A percentile compares a stretch with the other conserved stretches of the same genome.
Conservation (phyloP, 768 basidiomycete genomes). For the Agaricus blazei region DNA sequence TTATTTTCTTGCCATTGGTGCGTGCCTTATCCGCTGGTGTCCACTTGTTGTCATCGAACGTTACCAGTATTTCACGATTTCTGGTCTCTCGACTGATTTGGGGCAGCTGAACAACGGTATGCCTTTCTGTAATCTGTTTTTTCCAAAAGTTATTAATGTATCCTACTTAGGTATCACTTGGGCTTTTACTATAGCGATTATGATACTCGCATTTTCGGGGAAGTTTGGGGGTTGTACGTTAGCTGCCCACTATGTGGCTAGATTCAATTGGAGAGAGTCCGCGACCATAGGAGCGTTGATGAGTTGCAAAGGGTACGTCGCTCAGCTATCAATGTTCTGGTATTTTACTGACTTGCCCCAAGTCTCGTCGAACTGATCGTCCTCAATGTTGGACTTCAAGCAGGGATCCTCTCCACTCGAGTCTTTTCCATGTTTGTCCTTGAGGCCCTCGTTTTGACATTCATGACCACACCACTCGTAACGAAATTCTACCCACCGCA, state of each 20-base stretch:
- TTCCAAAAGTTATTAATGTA: background rate
- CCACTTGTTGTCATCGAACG: background rate
- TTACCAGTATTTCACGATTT: constrained; percentile 82
- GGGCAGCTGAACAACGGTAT: constrained; percentile 74
- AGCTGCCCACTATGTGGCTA: constrained; percentile 60
- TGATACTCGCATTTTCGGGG: constrained; percentile 70
- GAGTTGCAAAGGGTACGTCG: constrained; percentile 85
- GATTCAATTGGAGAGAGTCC: constrained; percentile 78
- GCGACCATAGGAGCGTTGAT: constrained; percentile 86
- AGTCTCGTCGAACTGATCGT: constrained; percentile 90
- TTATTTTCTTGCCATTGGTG: constrained; percentile 86
- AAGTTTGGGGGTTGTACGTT: constrained; percentile 86
- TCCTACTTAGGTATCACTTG: constrained; percentile 61
- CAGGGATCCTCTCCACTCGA: constrained; percentile 66
- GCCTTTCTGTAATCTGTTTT: background rate
- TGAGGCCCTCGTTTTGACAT: constrained; percentile 76
- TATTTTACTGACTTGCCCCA: background rate
- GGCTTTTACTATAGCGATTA: constrained; percentile 84
- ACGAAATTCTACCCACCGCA: constrained; percentile 62
- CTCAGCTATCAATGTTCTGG: background rate
- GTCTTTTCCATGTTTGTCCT: constrained; percentile 97
- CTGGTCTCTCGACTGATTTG: constrained; percentile 86
- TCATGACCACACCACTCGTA: constrained; percentile 80
- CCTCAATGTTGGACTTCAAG: constrained; percentile 86
- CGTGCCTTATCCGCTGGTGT: constrained; percentile 13